These are phyloP conservation scores for Corrigiola litoralis DNA, from an alignment of 179 eudicot species.

Conservation along the genomic window DNA sequence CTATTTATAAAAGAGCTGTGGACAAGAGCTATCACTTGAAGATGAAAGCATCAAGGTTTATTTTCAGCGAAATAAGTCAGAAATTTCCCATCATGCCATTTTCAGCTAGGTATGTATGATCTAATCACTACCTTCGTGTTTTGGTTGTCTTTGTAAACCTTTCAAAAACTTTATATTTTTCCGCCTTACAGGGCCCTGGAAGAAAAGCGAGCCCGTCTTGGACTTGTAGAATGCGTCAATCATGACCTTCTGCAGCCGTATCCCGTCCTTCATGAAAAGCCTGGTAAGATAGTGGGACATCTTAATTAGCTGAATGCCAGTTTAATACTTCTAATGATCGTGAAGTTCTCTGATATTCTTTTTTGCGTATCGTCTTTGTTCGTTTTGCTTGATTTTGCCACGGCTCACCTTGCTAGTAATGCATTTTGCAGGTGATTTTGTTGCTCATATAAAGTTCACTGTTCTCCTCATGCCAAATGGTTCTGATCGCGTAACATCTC, in stretches of 20 bases:
- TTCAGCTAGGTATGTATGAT: slow-evolving; percentile 64
- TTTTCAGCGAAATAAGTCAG: slow-evolving; percentile 89
- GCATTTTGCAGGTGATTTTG: slow-evolving; percentile 60
- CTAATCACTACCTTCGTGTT: neutral
- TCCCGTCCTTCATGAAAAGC: slow-evolving; percentile 94
- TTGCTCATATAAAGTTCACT: slow-evolving; percentile 89
- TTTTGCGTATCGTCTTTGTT: too few species aligned
- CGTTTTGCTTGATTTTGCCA: neutral
- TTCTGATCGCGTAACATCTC: slow-evolving; percentile 81
- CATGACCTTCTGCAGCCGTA: slow-evolving; percentile 94
- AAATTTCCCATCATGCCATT: slow-evolving; percentile 98
- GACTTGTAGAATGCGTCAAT: slow-evolving; percentile 87
- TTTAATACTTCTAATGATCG: neutral
- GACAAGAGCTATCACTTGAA: slow-evolving; percentile 89
- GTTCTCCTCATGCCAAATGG: slow-evolving; percentile 99
- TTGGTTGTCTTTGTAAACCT: neutral
- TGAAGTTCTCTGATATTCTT: too few species aligned
- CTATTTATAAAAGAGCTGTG: slow-evolving; percentile 91
- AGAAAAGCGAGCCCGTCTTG: slow-evolving; percentile 89
- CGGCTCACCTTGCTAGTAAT: neutral
- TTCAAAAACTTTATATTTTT: neutral
- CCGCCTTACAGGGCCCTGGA: slow-evolving; percentile 63
- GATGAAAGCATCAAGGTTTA: slow-evolving; percentile 94
- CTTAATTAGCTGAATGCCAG: too few species aligned
- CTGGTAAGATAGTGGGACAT: slow-evolving; percentile 46